Evolutionary conservation across 495 filamentous ascomycete genomes (phyloP).

Genomic region (Aspergillus funiculosus): DNA sequence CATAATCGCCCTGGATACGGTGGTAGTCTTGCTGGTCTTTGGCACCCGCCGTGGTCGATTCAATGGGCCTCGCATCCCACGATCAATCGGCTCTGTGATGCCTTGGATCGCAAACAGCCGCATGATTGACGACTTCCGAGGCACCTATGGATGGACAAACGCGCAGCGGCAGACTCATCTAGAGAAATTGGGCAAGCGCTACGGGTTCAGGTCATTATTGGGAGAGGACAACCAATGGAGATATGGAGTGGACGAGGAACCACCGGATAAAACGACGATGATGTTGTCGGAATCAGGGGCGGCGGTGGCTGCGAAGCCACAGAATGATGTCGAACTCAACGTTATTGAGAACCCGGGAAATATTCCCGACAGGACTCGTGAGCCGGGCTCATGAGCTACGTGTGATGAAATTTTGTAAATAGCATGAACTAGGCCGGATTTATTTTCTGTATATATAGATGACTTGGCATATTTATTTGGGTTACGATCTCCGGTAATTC

Average conservation of each 20-base stretch:
- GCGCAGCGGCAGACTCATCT: slow-evolving; percentile 29
- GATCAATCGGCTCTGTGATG: slow-evolving; percentile 35
- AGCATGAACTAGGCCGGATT: too few relatives aligned
- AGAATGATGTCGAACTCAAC: slow-evolving; percentile 7
- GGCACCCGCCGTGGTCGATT: slow-evolving; percentile 37
- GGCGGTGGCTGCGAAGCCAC: background rate
- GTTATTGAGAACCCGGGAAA: slow-evolving; percentile 9
- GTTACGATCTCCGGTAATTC: too few relatives aligned
- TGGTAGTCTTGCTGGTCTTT: slow-evolving; percentile 37
- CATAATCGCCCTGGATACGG: slow-evolving; percentile 34
- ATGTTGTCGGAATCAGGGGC: background rate
- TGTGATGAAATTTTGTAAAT: slow-evolving; percentile 8
- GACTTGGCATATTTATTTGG: too few relatives aligned
- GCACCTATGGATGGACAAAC: slow-evolving; percentile 33
- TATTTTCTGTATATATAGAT: too few relatives aligned
- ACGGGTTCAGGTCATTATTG: slow-evolving; percentile 35
- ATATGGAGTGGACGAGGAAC: slow-evolving; percentile 37
- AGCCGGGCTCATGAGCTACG: slow-evolving; percentile 10
- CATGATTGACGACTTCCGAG: slow-evolving; percentile 34
- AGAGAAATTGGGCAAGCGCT: slow-evolving; percentile 28
- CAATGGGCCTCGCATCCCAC: slow-evolving; percentile 35
- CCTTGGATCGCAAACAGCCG: slow-evolving; percentile 39
- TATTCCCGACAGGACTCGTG: slow-evolving; percentile 4
- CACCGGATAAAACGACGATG: background rate
- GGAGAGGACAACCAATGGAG: slow-evolving; percentile 30